These are phyloP conservation scores for Ogataea philodendri DNA, from an alignment of 805 yeast genomes.

Conservation along the genomic window DNA sequence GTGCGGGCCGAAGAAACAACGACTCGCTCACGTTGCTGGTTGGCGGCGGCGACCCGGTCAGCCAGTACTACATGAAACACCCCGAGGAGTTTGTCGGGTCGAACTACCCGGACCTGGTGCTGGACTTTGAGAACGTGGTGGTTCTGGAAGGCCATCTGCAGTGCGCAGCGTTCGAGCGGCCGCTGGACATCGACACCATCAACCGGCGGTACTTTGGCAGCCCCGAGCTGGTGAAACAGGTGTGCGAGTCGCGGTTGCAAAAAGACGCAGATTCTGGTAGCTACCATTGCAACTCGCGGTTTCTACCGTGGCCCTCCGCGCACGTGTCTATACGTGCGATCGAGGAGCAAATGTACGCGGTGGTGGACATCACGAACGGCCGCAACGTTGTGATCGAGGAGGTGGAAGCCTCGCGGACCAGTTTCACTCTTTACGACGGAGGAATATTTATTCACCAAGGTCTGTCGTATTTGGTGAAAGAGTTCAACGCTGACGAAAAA, in stretches of 20 bases:
- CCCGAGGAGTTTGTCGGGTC: conserved; percentile 56
- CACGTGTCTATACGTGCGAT: conserved; percentile 78
- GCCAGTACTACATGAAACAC: conserved; percentile 75
- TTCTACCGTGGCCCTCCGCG: conserved; percentile 78
- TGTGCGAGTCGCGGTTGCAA: conserved; percentile 37
- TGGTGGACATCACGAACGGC: conserved; percentile 81
- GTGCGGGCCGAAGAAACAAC: conserved; percentile 87
- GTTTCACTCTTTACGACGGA: conserved; percentile 87
- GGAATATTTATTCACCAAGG: conserved; percentile 96
- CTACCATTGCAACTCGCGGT: conserved; percentile 55
- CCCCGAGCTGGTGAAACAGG: conserved; percentile 23
- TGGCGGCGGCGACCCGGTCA: conserved; percentile 80
- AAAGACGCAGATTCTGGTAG: conserved; percentile 42
- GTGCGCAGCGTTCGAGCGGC: conserved; percentile 89
- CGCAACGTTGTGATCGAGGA: conserved; percentile 81
- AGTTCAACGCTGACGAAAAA: conserved; percentile 73
- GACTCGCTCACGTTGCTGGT: conserved; percentile 86
- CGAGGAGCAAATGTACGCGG: conserved; percentile 80
- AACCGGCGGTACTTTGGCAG: conserved; percentile 61
- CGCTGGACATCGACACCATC: conserved; percentile 44
- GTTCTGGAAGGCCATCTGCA: conserved; percentile 83
- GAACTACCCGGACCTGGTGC: conserved; percentile 55
- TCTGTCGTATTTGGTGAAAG: conserved; percentile 78
- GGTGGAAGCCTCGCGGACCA: conserved; percentile 82
- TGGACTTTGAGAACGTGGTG: conserved; percentile 59